A percentile compares a stretch with the other conserved stretches of the same genome.
These are phyloP conservation scores for Diaporthe amygdali DNA, from an alignment of 2,329 filamentous ascomycete species.

Conservation along the genomic window DNA sequence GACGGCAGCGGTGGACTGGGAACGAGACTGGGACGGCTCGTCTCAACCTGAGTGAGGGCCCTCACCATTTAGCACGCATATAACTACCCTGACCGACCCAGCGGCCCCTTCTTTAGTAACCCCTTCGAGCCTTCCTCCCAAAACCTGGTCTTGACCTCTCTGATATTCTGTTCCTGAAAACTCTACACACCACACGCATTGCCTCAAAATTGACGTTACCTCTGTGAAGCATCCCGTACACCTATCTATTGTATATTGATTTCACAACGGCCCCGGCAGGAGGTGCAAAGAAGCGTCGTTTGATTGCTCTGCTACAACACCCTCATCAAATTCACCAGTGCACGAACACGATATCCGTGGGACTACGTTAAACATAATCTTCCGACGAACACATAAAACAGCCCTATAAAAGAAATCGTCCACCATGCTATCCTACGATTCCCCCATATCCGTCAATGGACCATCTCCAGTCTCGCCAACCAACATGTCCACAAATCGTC, in stretches of 20 bases:
- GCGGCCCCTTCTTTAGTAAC: background rate
- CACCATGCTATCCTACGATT: slow-evolving; percentile 58
- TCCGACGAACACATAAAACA: background rate
- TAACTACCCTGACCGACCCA: slow-evolving; percentile 16
- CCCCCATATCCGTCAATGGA: slow-evolving; percentile 50
- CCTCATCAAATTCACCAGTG: background rate
- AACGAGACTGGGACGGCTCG: slow-evolving; percentile 22
- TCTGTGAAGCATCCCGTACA: background rate
- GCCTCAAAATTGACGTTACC: background rate
- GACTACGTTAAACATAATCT: background rate
- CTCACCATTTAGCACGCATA: slow-evolving; percentile 15
- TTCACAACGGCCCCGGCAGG: background rate
- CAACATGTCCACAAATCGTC: slow-evolving; percentile 31
- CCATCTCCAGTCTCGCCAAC: slow-evolving; percentile 35
- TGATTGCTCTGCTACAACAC: background rate
- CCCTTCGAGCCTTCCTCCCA: background rate
- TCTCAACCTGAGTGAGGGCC: slow-evolving; percentile 24
- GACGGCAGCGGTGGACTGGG: slow-evolving; percentile 24
- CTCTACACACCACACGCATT: background rate
- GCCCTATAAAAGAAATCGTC: background rate
- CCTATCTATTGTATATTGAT: background rate
- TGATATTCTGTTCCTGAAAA: background rate
- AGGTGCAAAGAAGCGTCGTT: background rate
- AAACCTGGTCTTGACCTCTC: background rate
- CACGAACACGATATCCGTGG: background rate